A percentile compares a stretch with the other conserved stretches of the same genome.
Conservation (phyloP, 2,329 filamentous ascomycete species). For the Claviceps digitariae region DNA sequence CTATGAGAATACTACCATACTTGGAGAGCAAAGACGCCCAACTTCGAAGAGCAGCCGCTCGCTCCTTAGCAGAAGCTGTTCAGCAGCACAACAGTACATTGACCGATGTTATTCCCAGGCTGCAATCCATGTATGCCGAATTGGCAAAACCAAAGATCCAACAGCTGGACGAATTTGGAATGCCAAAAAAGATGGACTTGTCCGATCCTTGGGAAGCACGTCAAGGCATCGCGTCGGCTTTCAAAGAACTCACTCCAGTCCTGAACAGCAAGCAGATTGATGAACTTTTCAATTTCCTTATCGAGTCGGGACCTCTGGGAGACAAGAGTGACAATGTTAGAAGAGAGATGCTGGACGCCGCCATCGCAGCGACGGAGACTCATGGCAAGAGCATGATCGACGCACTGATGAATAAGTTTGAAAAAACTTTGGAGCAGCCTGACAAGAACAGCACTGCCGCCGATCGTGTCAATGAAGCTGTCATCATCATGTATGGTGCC, state of each 20-base stretch:
- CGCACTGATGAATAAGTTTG: slow-evolving; percentile 82
- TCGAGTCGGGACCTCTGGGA: slow-evolving; percentile 74
- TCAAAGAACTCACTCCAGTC: slow-evolving; percentile 62
- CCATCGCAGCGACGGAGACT: slow-evolving; percentile 63
- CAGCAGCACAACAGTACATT: slow-evolving; percentile 46
- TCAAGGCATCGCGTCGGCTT: slow-evolving; percentile 77
- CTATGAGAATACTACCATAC: slow-evolving; percentile 60
- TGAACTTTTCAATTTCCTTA: slow-evolving; percentile 70
- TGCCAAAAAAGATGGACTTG: slow-evolving; percentile 79
- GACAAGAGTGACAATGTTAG: slow-evolving; percentile 68
- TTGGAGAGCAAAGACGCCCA: slow-evolving; percentile 68
- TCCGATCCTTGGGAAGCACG: slow-evolving; percentile 84
- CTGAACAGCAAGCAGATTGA: slow-evolving; percentile 60
- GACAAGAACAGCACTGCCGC: slow-evolving; percentile 69
- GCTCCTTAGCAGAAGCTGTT: slow-evolving; percentile 65
- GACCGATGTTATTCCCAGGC: slow-evolving; percentile 43
- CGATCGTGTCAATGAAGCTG: slow-evolving; percentile 89
- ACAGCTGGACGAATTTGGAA: slow-evolving; percentile 83
- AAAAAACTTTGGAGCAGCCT: slow-evolving; percentile 71
- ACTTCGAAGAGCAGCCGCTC: slow-evolving; percentile 69
- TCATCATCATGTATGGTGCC: slow-evolving; percentile 94
- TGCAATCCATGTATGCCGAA: slow-evolving; percentile 61
- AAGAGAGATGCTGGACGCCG: slow-evolving; percentile 83
- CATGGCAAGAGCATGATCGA: slow-evolving; percentile 77
- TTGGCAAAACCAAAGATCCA: slow-evolving; percentile 72